Evolutionary conservation across 2,329 filamentous ascomycete genomes (phyloP).

Genomic region (Diaporthe citriasiana): DNA sequence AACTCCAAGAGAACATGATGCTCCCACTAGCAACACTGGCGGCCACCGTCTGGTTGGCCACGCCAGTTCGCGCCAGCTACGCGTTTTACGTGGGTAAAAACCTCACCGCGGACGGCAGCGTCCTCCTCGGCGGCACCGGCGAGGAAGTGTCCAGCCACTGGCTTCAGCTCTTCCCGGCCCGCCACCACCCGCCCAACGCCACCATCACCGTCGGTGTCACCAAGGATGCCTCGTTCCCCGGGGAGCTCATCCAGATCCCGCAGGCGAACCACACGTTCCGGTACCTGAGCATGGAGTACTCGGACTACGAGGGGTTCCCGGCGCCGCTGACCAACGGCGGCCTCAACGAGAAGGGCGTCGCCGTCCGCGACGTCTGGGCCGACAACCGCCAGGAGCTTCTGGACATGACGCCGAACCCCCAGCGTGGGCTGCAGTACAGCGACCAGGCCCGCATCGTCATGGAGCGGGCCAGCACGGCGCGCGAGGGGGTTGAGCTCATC

Average conservation of each 20-base stretch:
- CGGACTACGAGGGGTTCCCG: conserved; percentile 28
- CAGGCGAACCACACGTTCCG: conserved; percentile 20
- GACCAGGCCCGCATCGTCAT: conserved; percentile 29
- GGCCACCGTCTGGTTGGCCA: conserved; percentile 1
- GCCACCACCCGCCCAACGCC: conserved; percentile 18
- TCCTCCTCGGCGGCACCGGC: conserved; percentile 21
- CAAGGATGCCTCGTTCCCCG: not conserved
- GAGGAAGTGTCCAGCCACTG: conserved; percentile 25
- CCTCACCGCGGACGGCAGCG: conserved; percentile 21
- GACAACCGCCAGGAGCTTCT: conserved; percentile 24
- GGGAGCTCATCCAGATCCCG: conserved; percentile 25
- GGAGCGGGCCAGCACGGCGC: conserved; percentile 25
- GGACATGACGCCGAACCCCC: conserved; percentile 17
- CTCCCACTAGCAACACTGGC: not conserved
- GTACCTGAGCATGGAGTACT: conserved; percentile 26
- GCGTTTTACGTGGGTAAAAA: conserved; percentile 24
- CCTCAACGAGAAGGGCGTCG: conserved; percentile 26
- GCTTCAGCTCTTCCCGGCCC: conserved; percentile 26
- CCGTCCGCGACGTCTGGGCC: conserved; percentile 11
- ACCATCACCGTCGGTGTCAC: conserved; percentile 23
- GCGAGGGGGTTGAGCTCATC: conserved; percentile 9
- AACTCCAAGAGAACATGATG: conserved; percentile 15
- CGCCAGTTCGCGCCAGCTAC: conserved; percentile 8
- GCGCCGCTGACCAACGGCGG: conserved; percentile 24
- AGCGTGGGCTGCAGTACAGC: conserved; percentile 22